Conservation (phyloP, 2,329 filamentous ascomycete genomes). For the Colletotrichum falcatum region DNA sequence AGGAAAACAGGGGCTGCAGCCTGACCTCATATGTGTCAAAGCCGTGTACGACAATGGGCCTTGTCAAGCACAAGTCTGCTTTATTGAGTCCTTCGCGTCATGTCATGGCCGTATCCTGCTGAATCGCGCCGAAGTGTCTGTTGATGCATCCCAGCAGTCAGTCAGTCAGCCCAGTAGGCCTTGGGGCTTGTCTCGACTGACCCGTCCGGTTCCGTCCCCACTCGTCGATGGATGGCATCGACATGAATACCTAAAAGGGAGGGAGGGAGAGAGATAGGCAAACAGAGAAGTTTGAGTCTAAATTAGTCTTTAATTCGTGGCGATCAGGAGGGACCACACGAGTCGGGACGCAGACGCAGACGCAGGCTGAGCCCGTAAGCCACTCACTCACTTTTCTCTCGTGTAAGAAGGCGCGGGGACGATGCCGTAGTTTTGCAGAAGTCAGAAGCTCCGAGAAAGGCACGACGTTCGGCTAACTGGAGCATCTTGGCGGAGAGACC, state of each 20-base stretch:
- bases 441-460: slow-evolving; percentile 25
- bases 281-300: slow-evolving; percentile 22
- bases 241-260: neutral
- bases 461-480: slow-evolving; percentile 28
- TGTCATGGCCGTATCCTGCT: neutral
- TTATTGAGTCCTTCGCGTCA: neutral
- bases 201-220: neutral
- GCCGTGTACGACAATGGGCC: slow-evolving; percentile 25
- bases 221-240: neutral
- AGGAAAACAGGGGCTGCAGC: slow-evolving; percentile 38
- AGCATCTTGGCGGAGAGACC: slow-evolving; percentile 24
- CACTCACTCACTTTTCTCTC: slow-evolving; percentile 3
- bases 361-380: neutral
- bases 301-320: slow-evolving; percentile 14
- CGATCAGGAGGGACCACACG: slow-evolving; percentile 19
- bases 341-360: slow-evolving; percentile 14
- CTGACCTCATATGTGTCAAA: slow-evolving; percentile 43
- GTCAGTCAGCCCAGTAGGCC: neutral
- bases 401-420: slow-evolving; percentile 23
- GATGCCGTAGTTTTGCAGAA: slow-evolving; percentile 22
- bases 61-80: slow-evolving; percentile 5
- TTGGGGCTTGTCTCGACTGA: neutral
- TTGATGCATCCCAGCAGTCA: neutral
- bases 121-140: slow-evolving; percentile 9
- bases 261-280: neutral